A percentile compares a stretch with the other conserved stretches of the same genome.
Evolutionary conservation across 805 yeast species (phyloP).

Genomic region (Saturnispora kantuleensis): DNA sequence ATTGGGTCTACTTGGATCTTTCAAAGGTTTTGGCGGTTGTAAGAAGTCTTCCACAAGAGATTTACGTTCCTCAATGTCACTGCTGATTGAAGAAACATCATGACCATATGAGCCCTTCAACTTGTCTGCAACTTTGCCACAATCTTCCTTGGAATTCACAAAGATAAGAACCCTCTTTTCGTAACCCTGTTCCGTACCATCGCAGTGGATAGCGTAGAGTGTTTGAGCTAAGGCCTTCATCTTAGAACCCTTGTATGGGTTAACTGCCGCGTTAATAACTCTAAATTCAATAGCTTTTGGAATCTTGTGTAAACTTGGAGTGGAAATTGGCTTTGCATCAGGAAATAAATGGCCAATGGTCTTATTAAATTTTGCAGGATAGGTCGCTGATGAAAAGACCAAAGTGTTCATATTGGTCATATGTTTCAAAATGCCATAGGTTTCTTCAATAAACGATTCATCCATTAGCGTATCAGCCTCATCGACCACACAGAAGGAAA

Average conservation of each 20-base stretch:
- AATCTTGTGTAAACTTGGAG: conserved; percentile 79
- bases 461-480: conserved; percentile 94
- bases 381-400: conserved; percentile 82
- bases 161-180: conserved; percentile 79
- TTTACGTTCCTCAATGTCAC: conserved; percentile 53
- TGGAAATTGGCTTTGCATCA: conserved; percentile 50
- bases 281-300: conserved; percentile 66
- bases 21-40: conserved; percentile 42
- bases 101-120: conserved; percentile 42
- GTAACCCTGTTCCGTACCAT: conserved; percentile 66
- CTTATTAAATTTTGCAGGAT: conserved; percentile 66
- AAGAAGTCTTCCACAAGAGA: conserved; percentile 52
- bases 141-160: conserved; percentile 66
- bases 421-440: conserved; percentile 42
- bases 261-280: conserved; percentile 62
- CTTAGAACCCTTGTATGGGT: conserved; percentile 81
- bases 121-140: conserved; percentile 44
- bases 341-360: conserved; percentile 56
- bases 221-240: conserved; percentile 81
- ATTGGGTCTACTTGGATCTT: conserved; percentile 23
- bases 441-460: conserved; percentile 60
- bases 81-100: conserved; percentile 56
- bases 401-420: conserved; percentile 48
- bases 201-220: conserved; percentile 72
- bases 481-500: conserved; percentile 64